These are phyloP conservation scores for Lentinus tigrinus DNA, from an alignment of 768 basidiomycete genomes.

Conservation along the genomic window DNA sequence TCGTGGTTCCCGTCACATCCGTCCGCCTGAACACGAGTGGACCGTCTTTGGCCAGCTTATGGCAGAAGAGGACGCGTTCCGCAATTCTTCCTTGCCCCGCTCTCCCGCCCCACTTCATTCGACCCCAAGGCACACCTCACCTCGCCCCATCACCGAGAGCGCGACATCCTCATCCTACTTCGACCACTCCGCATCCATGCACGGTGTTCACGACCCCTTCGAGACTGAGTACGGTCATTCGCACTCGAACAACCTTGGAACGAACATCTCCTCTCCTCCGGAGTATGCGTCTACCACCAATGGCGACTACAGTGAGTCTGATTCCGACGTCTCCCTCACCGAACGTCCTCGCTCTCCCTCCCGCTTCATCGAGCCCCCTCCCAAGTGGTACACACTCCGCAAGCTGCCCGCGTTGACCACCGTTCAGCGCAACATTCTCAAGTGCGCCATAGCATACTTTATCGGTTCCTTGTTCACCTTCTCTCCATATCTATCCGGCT, in stretches of 20 bases:
- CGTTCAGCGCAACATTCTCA: slow-evolving; percentile 72
- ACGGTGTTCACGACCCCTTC: neutral
- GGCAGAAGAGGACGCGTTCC: slow-evolving; percentile 44
- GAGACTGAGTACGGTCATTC: neutral
- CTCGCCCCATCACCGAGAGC: neutral
- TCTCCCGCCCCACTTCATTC: slow-evolving; percentile 1
- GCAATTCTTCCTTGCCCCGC: slow-evolving; percentile 1
- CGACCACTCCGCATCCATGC: neutral
- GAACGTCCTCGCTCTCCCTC: neutral
- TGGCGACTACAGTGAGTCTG: neutral
- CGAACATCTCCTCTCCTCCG: neutral
- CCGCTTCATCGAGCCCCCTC: neutral
- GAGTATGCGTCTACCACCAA: neutral
- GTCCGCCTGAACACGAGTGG: slow-evolving; percentile 42
- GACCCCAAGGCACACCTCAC: neutral
- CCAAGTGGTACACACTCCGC: neutral
- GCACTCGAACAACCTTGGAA: neutral
- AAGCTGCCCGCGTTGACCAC: slow-evolving; percentile 41
- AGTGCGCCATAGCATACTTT: slow-evolving; percentile 90
- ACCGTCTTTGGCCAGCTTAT: slow-evolving; percentile 69
- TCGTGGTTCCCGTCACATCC: slow-evolving; percentile 2
- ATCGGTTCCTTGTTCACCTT: slow-evolving; percentile 93
- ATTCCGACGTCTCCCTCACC: slow-evolving; percentile 2
- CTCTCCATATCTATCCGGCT: slow-evolving; percentile 65
- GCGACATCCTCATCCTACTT: slow-evolving; percentile 3